Evolutionary conservation across 148 eudicot genomes (phyloP).

Genomic region (Heliosperma pusillum): DNA sequence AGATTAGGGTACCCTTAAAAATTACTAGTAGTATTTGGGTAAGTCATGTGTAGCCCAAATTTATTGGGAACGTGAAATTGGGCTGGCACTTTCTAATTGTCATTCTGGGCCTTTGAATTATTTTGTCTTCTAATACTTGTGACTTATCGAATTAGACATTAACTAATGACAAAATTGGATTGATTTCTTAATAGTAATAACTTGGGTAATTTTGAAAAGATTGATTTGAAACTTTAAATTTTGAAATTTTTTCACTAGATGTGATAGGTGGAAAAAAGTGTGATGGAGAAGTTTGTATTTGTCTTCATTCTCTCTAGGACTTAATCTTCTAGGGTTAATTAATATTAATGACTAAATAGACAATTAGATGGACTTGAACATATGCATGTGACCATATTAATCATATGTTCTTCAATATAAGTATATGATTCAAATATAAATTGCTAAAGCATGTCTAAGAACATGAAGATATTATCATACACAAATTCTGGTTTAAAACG

Average conservation of each 20-base stretch:
- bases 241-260: slow-evolving; percentile 2
- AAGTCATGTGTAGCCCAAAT: slow-evolving; percentile 30
- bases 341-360: not conserved
- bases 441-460: too few relatives aligned
- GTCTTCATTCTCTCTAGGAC: slow-evolving; percentile 32
- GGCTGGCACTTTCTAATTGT: slow-evolving; percentile 2
- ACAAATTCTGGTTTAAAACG: too few relatives aligned
- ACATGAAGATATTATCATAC: too few relatives aligned
- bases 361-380: not conserved
- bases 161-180: slow-evolving; percentile 15
- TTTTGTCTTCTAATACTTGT: slow-evolving; percentile 18
- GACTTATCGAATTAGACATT: slow-evolving; percentile 18
- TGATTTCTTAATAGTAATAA: not conserved
- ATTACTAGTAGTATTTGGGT: slow-evolving; percentile 7
- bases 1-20: not conserved
- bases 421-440: too few relatives aligned
- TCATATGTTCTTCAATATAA: too few relatives aligned
- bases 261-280: slow-evolving; percentile 23
- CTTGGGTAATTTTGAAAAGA: not conserved
- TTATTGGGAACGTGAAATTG: not conserved
- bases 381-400: not conserved
- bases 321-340: slow-evolving; percentile 14
- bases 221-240: slow-evolving; percentile 8
- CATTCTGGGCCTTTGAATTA: slow-evolving; percentile 10
- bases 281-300: slow-evolving; percentile 21